phyloP scores from a whole-genome alignment of 2,329 filamentous ascomycete genomes.

The Trichoderma polysporum region DNA sequence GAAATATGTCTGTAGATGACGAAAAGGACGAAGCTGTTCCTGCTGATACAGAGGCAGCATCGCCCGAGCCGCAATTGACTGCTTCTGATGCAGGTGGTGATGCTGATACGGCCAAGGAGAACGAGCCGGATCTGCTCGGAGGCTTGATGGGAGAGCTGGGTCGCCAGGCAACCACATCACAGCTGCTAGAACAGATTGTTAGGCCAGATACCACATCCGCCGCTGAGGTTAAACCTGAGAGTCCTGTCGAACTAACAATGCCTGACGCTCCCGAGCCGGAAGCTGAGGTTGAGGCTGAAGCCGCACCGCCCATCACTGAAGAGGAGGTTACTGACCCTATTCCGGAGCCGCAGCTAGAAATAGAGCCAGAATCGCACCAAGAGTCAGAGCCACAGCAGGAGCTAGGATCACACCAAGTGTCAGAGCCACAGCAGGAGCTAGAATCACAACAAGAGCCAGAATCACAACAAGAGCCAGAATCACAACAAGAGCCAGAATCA shows the following conservation, averaged over 20 bases:
- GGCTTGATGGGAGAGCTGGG: conserved; percentile 48
- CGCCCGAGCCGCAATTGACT: conserved; percentile 23
- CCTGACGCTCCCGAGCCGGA: background rate
- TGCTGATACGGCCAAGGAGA: background rate
- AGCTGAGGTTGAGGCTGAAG: conserved; percentile 14
- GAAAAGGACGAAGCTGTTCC: conserved; percentile 20
- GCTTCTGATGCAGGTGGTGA: background rate
- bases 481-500: background rate
- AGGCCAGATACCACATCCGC: background rate
- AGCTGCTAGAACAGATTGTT: background rate
- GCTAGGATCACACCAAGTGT: background rate
- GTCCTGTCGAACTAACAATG: background rate
- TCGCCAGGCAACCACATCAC: conserved; percentile 32
- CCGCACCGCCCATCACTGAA: background rate
- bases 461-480: background rate
- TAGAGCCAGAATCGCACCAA: background rate
- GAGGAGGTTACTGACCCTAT: conserved; percentile 4
- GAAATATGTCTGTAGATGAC: conserved; percentile 28
- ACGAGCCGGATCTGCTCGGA: conserved; percentile 46
- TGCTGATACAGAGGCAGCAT: conserved; percentile 17
- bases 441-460: background rate
- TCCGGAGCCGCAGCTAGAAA: background rate
- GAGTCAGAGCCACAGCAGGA: background rate
- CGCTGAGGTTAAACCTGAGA: conserved; percentile 14
- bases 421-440: background rate